These are phyloP conservation scores for Cerioporus squamosus DNA, from an alignment of 1,284 basidiomycete species.

Conservation along the genomic window DNA sequence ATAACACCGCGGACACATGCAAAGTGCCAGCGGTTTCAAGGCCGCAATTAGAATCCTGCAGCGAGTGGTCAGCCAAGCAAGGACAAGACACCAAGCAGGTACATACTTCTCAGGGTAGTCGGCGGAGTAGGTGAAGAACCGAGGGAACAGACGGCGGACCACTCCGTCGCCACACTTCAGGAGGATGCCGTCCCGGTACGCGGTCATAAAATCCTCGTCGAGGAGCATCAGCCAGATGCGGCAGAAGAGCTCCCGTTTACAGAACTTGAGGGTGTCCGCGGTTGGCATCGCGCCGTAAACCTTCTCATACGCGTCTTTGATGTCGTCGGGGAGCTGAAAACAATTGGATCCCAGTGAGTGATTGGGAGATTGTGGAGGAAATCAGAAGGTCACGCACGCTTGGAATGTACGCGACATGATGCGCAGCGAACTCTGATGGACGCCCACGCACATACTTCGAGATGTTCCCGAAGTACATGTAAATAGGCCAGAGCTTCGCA, in stretches of 20 bases:
- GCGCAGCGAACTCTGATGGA: constrained; percentile 16
- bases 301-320: constrained; percentile 1
- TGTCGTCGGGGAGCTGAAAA: constrained; percentile 3
- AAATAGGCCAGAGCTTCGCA: constrained; percentile 18
- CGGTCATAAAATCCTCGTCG: constrained; percentile 30
- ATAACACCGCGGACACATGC: constrained; percentile 38
- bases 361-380: neutral
- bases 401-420: constrained; percentile 37
- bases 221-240: constrained; percentile 26
- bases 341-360: neutral
- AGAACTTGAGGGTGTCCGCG: constrained; percentile 20
- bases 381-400: constrained; percentile 22
- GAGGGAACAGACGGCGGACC: constrained; percentile 18
- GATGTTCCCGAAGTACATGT: constrained; percentile 21
- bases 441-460: constrained; percentile 30
- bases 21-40: constrained; percentile 14
- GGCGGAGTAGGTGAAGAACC: constrained; percentile 26
- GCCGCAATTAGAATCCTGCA: constrained; percentile 22
- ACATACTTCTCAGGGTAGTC: constrained; percentile 37
- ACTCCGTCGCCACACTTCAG: constrained; percentile 26
- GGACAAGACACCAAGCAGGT: too few relatives aligned
- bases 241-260: constrained; percentile 31
- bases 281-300: neutral
- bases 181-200: constrained; percentile 32
- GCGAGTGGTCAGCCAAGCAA: neutral